Base-by-base conservation (phyloP, 495 filamentous ascomycete genomes). In the Physcia stellaris region DNA sequence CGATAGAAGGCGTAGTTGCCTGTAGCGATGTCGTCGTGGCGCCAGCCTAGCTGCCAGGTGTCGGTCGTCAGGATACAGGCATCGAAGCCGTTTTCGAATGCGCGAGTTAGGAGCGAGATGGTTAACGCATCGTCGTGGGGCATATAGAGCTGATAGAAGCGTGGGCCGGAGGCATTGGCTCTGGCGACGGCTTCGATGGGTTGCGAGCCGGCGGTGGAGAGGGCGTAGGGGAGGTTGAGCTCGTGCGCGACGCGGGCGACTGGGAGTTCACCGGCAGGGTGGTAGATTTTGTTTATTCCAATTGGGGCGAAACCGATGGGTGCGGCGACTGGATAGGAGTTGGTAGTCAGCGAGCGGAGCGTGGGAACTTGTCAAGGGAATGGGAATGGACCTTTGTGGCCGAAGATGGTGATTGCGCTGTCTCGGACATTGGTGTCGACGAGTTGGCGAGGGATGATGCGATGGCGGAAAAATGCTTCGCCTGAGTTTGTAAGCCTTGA, bases 71-170 rank as follows among this genome's bases (percentile, higher is more conserved):
- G 57, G 13, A 82, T 70, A 32, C 63, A 63, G 0, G 62, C 77
- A 15, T 65, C 60, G 52, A 73, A 82, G 2, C 78, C 76, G 22
- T 49, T 51, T 2, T 70, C 50, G 46, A 60, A 58, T 0, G 75
- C 75, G 11, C 75, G 65, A 6, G 55, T 56, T 2, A 80, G 52
- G 34, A 80, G 53, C 0, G 67, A 74, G 9, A 72, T 39, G 1
- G 72, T 65, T 10, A 75, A 47, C 35, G 71, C 67, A 42, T 79
- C 73, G 45, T 80, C 75, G 24, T 75, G 73, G 18, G 68, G 68
- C 66, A 68, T 67, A 54, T 81, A 83, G 1, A 83, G 59, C 50
- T 82, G 77, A 49, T 62, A 80, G 50, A 74, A 80, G 0, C 74
- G 55, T 1, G 65, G 62, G 3, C 48, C 41, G 9, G 42, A 20